phyloP scores from a whole-genome alignment of 352 stramenopile genomes.

The Globisporangium rhizosaccharum region DNA sequence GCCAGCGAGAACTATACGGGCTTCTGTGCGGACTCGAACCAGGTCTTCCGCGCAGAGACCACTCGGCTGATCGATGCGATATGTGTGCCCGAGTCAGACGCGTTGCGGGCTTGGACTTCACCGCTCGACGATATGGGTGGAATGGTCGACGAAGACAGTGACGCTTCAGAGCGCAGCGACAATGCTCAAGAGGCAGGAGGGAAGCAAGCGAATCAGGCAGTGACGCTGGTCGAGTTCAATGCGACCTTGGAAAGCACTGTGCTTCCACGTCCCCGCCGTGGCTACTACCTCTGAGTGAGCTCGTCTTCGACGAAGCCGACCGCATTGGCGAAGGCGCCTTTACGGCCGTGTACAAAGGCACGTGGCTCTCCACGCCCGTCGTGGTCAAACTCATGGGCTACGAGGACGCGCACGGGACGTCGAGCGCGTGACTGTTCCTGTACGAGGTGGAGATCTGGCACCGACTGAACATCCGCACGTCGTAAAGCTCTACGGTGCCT shows the following conservation, averaged over 20 bases:
- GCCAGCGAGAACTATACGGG: too few species aligned
- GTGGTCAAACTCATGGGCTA: conserved; percentile 3
- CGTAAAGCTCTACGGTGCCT: conserved; percentile 1
- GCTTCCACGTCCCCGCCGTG: not conserved
- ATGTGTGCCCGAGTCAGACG: not conserved
- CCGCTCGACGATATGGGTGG: too few species aligned
- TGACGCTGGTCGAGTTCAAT: too few species aligned
- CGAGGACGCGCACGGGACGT: not conserved
- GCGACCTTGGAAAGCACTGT: too few species aligned
- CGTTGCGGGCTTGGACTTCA: too few species aligned
- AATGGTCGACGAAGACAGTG: too few species aligned
- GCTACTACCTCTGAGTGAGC: conserved; percentile 1
- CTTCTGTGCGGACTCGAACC: conserved; percentile 2
- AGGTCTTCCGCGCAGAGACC: not conserved
- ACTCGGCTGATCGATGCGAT: not conserved
- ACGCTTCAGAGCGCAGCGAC: too few species aligned
- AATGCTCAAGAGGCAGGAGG: too few species aligned
- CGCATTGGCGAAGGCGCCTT: conserved; percentile 1
- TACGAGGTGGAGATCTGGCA: conserved; percentile 3
- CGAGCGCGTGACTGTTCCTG: not conserved
- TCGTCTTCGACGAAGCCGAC: not conserved
- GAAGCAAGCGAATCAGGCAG: not conserved
- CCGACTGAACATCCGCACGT: conserved; percentile 4
- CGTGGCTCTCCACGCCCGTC: not conserved
- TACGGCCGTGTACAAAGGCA: not conserved